Percentiles rank a stretch among this genome's conserved stretches.
Evolutionary conservation across 2,329 filamentous ascomycete species (phyloP).

Genomic region (Esteya vermicola): DNA sequence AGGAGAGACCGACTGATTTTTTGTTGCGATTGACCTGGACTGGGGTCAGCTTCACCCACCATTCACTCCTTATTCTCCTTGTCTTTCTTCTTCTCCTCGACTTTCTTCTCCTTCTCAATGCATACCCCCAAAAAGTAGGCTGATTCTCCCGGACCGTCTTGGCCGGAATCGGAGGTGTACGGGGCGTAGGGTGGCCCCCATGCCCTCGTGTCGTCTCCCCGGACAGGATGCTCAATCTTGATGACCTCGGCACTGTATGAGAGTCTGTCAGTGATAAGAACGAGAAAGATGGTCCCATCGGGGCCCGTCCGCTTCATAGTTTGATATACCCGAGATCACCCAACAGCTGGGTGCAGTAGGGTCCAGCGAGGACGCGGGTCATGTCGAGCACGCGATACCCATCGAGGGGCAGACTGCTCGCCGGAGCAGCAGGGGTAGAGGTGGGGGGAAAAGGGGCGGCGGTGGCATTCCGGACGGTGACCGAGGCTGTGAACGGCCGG

Average conservation of each 20-base stretch:
- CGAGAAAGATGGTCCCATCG: too few species aligned
- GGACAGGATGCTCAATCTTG: conserved; percentile 86
- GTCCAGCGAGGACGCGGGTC: conserved; percentile 93
- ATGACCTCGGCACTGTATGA: conserved; percentile 76
- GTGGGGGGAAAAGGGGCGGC: not conserved
- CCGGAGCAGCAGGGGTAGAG: not conserved
- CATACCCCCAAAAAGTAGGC: conserved; percentile 82
- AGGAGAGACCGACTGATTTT: conserved; percentile 83
- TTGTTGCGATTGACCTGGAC: conserved; percentile 87
- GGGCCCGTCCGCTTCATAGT: too few species aligned
- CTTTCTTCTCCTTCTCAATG: too few species aligned
- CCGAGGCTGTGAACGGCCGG: too few species aligned
- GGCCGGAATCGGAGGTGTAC: conserved; percentile 46
- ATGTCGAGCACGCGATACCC: conserved; percentile 88
- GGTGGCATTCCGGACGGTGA: not conserved
- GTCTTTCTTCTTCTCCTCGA: too few species aligned
- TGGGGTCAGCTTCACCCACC: too few species aligned
- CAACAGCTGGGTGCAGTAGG: conserved; percentile 93
- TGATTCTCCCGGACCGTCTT: conserved; percentile 69
- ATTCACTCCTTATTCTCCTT: too few species aligned
- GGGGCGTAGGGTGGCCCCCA: conserved; percentile 92
- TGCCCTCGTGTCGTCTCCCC: conserved; percentile 85
- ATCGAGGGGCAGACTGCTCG: conserved; percentile 47
- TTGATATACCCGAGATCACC: conserved; percentile 73
- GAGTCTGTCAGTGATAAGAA: conserved; percentile 3